Evolutionary conservation across 1,139 yeast species (phyloP).

Genomic region (Magnusiomyces suaveolens): DNA sequence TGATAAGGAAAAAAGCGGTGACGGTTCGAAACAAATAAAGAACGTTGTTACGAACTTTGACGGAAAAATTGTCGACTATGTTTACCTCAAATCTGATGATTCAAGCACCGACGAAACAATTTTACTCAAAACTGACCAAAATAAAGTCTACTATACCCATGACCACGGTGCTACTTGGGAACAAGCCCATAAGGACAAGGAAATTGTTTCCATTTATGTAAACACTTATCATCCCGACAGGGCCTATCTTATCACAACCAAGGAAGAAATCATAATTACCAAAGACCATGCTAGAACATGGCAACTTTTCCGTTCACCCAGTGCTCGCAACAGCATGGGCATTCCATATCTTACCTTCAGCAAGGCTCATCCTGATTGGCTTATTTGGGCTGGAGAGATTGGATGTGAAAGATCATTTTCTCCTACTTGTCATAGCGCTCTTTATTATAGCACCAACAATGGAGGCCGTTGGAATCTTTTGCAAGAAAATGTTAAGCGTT

Average conservation of each 20-base stretch:
- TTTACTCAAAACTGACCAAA: slow-evolving; percentile 47
- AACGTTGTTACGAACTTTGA: slow-evolving; percentile 25
- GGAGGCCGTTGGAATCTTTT: slow-evolving; percentile 47
- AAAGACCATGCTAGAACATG: slow-evolving; percentile 60
- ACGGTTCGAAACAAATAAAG: slow-evolving; percentile 12
- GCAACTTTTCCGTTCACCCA: slow-evolving; percentile 41
- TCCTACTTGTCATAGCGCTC: slow-evolving; percentile 44
- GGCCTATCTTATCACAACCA: slow-evolving; percentile 50
- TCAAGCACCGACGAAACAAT: slow-evolving; percentile 56
- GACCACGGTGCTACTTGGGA: slow-evolving; percentile 66
- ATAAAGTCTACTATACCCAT: slow-evolving; percentile 53
- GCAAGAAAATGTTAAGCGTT: slow-evolving; percentile 42
- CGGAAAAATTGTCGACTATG: slow-evolving; percentile 44
- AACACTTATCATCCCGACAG: slow-evolving; percentile 58
- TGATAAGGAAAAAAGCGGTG: slow-evolving; percentile 32
- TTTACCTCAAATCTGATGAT: slow-evolving; percentile 42
- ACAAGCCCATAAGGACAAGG: slow-evolving; percentile 40
- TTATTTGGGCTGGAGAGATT: slow-evolving; percentile 61
- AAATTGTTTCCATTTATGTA: slow-evolving; percentile 45
- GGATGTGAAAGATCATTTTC: slow-evolving; percentile 43
- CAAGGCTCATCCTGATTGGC: slow-evolving; percentile 43
- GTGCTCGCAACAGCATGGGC: slow-evolving; percentile 33
- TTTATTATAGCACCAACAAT: slow-evolving; percentile 49
- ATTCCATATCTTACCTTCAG: slow-evolving; percentile 47
- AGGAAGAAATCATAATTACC: slow-evolving; percentile 44